Conservation (phyloP, 106 monocot genomes). For the Dendrobium huoshanense region DNA sequence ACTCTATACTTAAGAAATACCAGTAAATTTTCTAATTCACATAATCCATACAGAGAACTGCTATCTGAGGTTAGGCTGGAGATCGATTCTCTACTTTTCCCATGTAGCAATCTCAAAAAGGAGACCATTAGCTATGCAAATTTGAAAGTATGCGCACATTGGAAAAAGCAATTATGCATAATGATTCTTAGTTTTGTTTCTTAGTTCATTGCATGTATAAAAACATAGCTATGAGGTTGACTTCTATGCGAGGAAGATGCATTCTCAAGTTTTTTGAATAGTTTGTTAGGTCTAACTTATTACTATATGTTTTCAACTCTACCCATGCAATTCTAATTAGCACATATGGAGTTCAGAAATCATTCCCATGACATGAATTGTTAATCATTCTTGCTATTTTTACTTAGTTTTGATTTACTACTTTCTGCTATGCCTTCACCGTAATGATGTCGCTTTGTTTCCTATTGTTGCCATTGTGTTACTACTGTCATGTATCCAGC, state of each 20-base stretch:
- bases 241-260: background rate
- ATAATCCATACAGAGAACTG: background rate
- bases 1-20: background rate
- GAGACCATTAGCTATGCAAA: background rate
- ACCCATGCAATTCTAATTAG: background rate
- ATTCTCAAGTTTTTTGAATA: background rate
- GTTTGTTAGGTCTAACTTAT: background rate
- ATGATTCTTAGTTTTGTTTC: background rate
- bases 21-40: background rate
- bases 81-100: background rate
- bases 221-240: background rate
- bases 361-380: too few relatives aligned
- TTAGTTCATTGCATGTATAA: background rate
- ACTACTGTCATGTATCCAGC: too few relatives aligned
- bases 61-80: too few relatives aligned
- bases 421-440: too few relatives aligned
- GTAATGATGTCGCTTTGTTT: too few relatives aligned
- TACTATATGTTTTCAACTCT: background rate
- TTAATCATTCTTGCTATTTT: background rate
- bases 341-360: background rate
- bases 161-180: background rate
- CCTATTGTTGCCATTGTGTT: too few relatives aligned
- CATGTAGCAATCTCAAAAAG: background rate
- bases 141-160: background rate
- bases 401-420: too few relatives aligned